A percentile compares a stretch with the other conserved stretches of the same genome.
These are phyloP conservation scores for Apiospora malaysiana DNA, from an alignment of 2,329 filamentous ascomycete genomes.

Conservation along the genomic window DNA sequence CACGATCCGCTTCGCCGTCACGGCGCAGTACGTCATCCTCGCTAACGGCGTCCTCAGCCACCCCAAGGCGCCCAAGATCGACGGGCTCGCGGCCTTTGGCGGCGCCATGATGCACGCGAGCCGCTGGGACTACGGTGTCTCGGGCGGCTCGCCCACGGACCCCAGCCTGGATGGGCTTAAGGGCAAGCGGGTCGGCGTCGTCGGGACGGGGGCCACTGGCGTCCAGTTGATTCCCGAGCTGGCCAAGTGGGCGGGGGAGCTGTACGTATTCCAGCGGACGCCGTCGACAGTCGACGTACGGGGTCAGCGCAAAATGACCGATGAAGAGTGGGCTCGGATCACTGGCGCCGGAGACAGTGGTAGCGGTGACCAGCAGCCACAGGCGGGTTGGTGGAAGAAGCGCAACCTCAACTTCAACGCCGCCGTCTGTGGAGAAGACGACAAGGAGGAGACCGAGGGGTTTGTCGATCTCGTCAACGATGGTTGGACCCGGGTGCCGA, in stretches of 20 bases:
- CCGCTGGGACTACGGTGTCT: constrained; percentile 51
- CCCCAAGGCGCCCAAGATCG: constrained; percentile 50
- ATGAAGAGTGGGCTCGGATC: constrained; percentile 46
- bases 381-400: background rate
- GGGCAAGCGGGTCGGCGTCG: constrained; percentile 52
- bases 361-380: no score
- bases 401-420: constrained; percentile 48
- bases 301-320: constrained; percentile 40
- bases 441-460: constrained; percentile 28
- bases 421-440: constrained; percentile 42
- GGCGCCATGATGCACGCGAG: constrained; percentile 53
- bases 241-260: constrained; percentile 52
- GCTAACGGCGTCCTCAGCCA: constrained; percentile 47
- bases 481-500: constrained; percentile 50
- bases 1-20: constrained; percentile 38
- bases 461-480: constrained; percentile 52
- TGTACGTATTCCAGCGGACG: constrained; percentile 64
- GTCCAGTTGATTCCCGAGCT: constrained; percentile 53
- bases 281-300: constrained; percentile 38
- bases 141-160: constrained; percentile 47
- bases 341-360: no score
- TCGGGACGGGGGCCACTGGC: constrained; percentile 57
- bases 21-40: constrained; percentile 46
- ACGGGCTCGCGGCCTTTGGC: constrained; percentile 45
- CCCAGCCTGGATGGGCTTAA: constrained; percentile 51